These are phyloP conservation scores for Isabelozyma heimii DNA, from an alignment of 805 yeast species.

Conservation along the genomic window DNA sequence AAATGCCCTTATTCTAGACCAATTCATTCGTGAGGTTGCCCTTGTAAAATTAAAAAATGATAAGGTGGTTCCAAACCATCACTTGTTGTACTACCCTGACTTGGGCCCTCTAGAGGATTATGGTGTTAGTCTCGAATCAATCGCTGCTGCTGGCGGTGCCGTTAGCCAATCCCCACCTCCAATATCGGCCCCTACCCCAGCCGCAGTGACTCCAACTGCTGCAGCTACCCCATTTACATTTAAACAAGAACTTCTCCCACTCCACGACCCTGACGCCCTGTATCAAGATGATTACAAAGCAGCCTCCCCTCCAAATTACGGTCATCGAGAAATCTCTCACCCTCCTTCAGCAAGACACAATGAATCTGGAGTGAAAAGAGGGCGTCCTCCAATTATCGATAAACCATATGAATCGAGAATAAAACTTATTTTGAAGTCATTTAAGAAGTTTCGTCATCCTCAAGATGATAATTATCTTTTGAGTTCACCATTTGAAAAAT, in stretches of 20 bases:
- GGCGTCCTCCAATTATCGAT: conserved; percentile 89
- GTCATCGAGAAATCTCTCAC: not conserved
- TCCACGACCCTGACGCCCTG: not conserved
- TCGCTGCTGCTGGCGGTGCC: not conserved
- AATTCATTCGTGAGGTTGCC: conserved; percentile 43
- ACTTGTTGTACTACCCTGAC: conserved; percentile 51
- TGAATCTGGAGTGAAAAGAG: conserved; percentile 64
- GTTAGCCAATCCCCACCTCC: not conserved
- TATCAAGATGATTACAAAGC: not conserved
- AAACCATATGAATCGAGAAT: conserved; percentile 90
- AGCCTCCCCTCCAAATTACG: not conserved
- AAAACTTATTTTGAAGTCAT: conserved; percentile 76
- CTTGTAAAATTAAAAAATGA: conserved; percentile 50
- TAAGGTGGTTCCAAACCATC: conserved; percentile 30
- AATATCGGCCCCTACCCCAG: not conserved
- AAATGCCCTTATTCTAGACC: conserved; percentile 63
- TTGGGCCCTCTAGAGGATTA: conserved; percentile 63
- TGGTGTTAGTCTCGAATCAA: not conserved
- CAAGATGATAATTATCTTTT: conserved; percentile 47
- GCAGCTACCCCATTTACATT: not conserved
- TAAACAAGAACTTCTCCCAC: not conserved
- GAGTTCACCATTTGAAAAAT: conserved; percentile 70
- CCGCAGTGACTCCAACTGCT: not conserved
- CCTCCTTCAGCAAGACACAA: not conserved
- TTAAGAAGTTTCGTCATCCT: conserved; percentile 68